phyloP scores from a whole-genome alignment of 169 alveolate genomes.

The Amoebophrya sp. region DNA sequence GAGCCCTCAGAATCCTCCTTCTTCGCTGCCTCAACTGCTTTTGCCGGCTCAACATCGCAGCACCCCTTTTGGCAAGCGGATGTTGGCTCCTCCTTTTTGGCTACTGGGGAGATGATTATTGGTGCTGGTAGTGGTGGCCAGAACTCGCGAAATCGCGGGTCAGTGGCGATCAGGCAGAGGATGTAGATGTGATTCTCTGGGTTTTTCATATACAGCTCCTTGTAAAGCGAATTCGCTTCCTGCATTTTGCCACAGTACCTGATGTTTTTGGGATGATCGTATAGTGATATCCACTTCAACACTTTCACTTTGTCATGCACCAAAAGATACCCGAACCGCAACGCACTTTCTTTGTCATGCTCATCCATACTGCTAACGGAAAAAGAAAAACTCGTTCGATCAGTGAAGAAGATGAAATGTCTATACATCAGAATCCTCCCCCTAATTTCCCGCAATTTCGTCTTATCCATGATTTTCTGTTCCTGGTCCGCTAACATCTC shows the following conservation, averaged over 20 bases:
- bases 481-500: neutral
- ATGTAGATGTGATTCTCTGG: constrained; percentile 5
- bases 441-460: neutral
- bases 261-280: neutral
- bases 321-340: too few relatives aligned
- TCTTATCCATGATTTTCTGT: neutral
- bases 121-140: constrained; percentile 8
- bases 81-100: too few relatives aligned
- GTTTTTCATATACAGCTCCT: neutral
- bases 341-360: too few relatives aligned
- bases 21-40: too few relatives aligned
- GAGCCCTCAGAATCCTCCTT: too few relatives aligned
- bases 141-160: neutral
- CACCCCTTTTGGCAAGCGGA: too few relatives aligned
- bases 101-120: neutral
- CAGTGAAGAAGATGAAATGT: neutral
- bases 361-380: neutral
- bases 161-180: neutral
- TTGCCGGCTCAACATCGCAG: too few relatives aligned
- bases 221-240: neutral
- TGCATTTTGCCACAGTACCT: neutral
- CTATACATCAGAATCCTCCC: neutral
- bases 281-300: neutral
- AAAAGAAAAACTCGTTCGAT: neutral
- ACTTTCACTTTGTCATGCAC: too few relatives aligned